Evolutionary conservation across 2,329 filamentous ascomycete genomes (phyloP), one percentile per base, ranked within the genome.

Genomic region (Amylocarpus encephaloides): DNA sequence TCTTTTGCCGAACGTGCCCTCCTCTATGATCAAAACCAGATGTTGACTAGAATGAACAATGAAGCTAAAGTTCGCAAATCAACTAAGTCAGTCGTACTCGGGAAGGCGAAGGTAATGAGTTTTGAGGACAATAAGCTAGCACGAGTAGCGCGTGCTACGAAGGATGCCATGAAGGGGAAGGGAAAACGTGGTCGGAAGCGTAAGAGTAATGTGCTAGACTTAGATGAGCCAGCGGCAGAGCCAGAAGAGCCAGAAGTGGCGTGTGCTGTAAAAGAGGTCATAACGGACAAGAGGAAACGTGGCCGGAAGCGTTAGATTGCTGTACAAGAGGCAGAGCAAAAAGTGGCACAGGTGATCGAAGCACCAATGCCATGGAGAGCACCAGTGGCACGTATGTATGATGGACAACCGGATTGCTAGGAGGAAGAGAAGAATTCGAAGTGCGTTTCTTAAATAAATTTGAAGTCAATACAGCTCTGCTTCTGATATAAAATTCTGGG

Each of bases 61-160:
- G 13, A 44, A 35, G 42, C 26, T n/a, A 44, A 44, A 10, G 29
- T 44, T 44, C 26, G 42, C 11, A 1, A 16, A 33, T 44, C 42
- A 12, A 33, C 42, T 15, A 30, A 43, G 41, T 43, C 41, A 30
- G 13, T 18, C 34, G 29, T 41, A 6, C 26, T 41, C 2, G 22
- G 22, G 41, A 16, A 16, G 38, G 52, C 49, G 1, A 55, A 67
- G 45, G 44, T 54, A 30, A 52, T 55, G 3, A 62, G 59, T 10
- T 73, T 70, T 49, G 62, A 67, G 44, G 57, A 69, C 45, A 50
- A 61, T 16, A 50, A 40, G 36, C 43, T 43, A 46, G 54, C 56
- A 55, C 47, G 51, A 55, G 52, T 43, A 32, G 26, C 52, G 46
- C 52, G 46, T 51, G 48, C 46, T 46, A 49, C 22, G 12, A 55